Evolutionary conservation across 768 basidiomycete genomes (phyloP).

Genomic region (Glaciozyma martinii): DNA sequence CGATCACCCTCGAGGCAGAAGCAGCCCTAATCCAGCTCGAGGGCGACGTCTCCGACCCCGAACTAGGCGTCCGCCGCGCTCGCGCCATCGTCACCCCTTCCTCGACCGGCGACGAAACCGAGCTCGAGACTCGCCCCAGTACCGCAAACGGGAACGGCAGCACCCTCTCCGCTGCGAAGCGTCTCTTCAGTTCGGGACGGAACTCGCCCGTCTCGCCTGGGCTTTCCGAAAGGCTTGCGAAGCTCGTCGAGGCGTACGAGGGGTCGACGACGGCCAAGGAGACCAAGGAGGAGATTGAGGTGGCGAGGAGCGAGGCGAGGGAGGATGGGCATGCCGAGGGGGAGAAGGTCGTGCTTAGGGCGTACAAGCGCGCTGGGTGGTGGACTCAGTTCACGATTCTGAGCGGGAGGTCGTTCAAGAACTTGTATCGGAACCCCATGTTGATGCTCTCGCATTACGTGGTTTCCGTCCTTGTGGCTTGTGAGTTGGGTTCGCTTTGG

Average conservation of each 20-base stretch:
- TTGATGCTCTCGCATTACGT: conserved; percentile 83
- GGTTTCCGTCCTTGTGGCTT: conserved; percentile 69
- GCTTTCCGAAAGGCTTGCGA: conserved; percentile 54
- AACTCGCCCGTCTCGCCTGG: conserved; percentile 24
- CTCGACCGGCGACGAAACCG: conserved; percentile 14
- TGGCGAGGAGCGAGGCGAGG: conserved; percentile 52
- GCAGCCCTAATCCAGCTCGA: conserved; percentile 17
- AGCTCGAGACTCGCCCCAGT: conserved; percentile 20
- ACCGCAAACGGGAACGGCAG: conserved; percentile 1
- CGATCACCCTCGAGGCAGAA: not conserved
- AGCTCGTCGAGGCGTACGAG: conserved; percentile 64
- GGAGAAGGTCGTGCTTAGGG: conserved; percentile 50
- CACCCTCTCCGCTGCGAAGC: conserved; percentile 7
- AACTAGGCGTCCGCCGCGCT: conserved; percentile 11
- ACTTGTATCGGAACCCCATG: conserved; percentile 88
- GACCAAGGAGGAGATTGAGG: conserved; percentile 35
- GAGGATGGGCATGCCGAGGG: conserved; percentile 59
- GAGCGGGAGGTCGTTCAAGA: conserved; percentile 95
- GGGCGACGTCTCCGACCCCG: conserved; percentile 15
- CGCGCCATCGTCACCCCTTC: conserved; percentile 2
- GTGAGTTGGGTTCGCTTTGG: conserved; percentile 48
- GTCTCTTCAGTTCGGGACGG: conserved; percentile 15
- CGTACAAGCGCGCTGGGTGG: conserved; percentile 65
- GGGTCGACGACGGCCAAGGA: conserved; percentile 52
- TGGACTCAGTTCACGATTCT: conserved; percentile 85